Conservation (phyloP, 352 stramenopile species). For the Globisporangium takayamanum region DNA sequence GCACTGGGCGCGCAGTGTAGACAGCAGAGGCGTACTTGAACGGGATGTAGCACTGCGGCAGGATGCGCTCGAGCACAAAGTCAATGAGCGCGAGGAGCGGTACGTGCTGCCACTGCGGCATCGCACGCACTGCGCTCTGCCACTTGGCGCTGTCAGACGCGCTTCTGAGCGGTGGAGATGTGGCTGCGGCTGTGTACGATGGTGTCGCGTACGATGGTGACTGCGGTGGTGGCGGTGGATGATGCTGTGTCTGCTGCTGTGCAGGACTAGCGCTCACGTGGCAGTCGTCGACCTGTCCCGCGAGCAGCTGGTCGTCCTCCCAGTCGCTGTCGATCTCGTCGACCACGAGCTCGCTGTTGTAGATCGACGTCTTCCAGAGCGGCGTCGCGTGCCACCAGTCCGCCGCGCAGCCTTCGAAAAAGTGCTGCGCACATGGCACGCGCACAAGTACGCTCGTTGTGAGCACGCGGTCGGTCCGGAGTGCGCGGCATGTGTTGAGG, state of each 20-base stretch:
- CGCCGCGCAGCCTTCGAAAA: conserved; percentile 42
- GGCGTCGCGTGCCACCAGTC: conserved; percentile 51
- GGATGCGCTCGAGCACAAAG: conserved; percentile 41
- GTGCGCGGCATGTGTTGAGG: conserved; percentile 32
- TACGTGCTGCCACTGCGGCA: conserved; percentile 43
- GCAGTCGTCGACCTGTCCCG: conserved; percentile 27
- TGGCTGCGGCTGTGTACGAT: not conserved
- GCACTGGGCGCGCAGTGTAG: conserved; percentile 43
- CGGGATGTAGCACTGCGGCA: conserved; percentile 53
- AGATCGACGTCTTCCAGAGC: conserved; percentile 23
- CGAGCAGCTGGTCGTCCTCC: conserved; percentile 31
- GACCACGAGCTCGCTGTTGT: conserved; percentile 19
- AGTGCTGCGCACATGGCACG: conserved; percentile 42
- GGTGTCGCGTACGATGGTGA: not conserved
- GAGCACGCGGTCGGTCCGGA: conserved; percentile 36
- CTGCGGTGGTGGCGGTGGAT: not conserved
- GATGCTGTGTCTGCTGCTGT: not conserved
- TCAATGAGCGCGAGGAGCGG: conserved; percentile 41
- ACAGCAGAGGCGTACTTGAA: conserved; percentile 54
- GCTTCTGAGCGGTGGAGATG: not conserved
- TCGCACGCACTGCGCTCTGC: conserved; percentile 29
- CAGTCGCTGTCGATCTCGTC: conserved; percentile 35
- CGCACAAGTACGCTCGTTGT: conserved; percentile 36
- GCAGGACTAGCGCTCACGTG: conserved; percentile 16
- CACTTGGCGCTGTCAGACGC: conserved; percentile 8